Evolutionary conservation across 495 filamentous ascomycete genomes (phyloP).

Genomic region (Penicillium roqueforti): DNA sequence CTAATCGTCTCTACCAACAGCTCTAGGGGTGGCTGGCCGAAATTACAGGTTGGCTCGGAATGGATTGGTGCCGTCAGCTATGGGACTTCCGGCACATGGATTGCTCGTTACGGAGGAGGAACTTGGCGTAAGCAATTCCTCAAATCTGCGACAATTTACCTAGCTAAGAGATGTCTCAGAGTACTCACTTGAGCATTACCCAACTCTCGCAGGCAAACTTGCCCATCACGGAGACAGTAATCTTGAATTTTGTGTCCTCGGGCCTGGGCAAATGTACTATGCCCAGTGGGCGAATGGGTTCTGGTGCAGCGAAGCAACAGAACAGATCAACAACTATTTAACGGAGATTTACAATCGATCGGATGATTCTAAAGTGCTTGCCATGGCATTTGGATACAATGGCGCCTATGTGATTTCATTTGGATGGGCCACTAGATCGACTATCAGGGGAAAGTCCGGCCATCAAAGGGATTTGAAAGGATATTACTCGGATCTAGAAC

Average conservation of each 20-base stretch:
- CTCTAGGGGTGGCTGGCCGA: background rate
- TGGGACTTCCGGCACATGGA: background rate
- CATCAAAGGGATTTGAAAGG: background rate
- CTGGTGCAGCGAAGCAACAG: background rate
- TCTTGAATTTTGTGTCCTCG: constrained; percentile 3
- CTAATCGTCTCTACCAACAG: background rate
- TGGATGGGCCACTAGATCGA: background rate
- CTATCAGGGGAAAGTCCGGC: background rate
- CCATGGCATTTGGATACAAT: background rate
- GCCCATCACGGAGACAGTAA: background rate
- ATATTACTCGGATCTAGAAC: background rate
- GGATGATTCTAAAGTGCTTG: background rate
- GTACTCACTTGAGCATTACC: background rate
- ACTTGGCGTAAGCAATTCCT: background rate
- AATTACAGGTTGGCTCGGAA: background rate
- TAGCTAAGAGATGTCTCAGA: background rate
- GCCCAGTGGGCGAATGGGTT: background rate
- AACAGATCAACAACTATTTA: background rate
- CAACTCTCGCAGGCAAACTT: background rate
- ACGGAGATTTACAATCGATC: background rate
- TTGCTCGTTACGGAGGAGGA: background rate
- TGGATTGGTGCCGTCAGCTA: background rate
- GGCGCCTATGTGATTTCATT: background rate
- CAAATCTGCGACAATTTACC: background rate
- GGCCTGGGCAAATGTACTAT: background rate